A percentile compares a stretch with the other conserved stretches of the same genome.
Evolutionary conservation across 352 stramenopile genomes (phyloP).

Genomic region (Phytophthora megakarya): DNA sequence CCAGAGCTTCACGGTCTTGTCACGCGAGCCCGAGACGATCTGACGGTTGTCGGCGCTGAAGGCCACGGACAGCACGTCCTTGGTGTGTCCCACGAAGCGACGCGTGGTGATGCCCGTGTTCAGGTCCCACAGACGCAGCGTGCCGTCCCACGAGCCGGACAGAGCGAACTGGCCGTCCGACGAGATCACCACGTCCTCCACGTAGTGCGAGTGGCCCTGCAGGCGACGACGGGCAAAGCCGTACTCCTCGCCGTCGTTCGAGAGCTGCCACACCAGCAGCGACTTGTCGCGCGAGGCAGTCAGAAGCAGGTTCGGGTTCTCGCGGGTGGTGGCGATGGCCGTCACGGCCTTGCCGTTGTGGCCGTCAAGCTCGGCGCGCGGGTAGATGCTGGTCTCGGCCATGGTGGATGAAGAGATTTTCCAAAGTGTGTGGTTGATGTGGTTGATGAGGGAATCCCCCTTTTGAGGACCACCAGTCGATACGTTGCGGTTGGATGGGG

Average conservation of each 20-base stretch:
- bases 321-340: constrained; percentile 97
- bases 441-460: neutral
- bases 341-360: constrained; percentile 93
- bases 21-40: constrained; percentile 99
- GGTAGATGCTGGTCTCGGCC: constrained; percentile 87
- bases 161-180: constrained; percentile 99
- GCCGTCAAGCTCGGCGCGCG: constrained; percentile 85
- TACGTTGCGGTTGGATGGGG: constrained; percentile 1
- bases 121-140: constrained; percentile 99
- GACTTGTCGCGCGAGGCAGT: constrained; percentile 98
- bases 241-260: constrained; percentile 97
- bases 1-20: constrained; percentile 99
- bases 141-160: constrained; percentile 98
- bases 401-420: constrained; percentile 47
- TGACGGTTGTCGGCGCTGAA: constrained; percentile 99
- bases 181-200: constrained; percentile 99
- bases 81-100: constrained; percentile 99
- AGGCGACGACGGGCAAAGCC: constrained; percentile 97
- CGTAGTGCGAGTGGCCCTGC: constrained; percentile 99
- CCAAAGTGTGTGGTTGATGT: constrained; percentile 36
- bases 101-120: constrained; percentile 98
- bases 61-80: constrained; percentile 99
- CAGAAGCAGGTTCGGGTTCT: constrained; percentile 99
- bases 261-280: constrained; percentile 88
- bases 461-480: constrained; percentile 24